Percentiles rank a stretch among this genome's conserved stretches.
Conservation (phyloP, 306 rosid genomes). For the Morella rubra region DNA sequence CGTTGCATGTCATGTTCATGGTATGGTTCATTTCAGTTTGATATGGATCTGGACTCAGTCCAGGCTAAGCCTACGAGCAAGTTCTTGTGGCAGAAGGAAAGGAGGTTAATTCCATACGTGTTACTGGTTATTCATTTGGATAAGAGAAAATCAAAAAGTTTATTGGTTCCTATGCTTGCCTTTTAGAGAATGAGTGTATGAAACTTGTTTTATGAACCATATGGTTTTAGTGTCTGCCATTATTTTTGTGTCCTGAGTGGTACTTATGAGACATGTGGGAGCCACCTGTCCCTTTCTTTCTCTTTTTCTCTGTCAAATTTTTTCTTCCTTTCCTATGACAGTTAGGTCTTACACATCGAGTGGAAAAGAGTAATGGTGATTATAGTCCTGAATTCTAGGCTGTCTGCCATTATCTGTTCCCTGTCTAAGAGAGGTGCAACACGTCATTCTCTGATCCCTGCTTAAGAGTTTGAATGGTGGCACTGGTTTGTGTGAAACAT, state of each 20-base stretch:
- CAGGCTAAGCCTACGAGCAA: neutral
- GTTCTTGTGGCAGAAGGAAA: too few species aligned
- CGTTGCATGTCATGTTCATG: neutral
- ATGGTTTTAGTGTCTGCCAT: neutral
- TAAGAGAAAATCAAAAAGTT: neutral
- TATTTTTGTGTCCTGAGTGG: neutral
- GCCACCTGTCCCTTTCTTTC: neutral
- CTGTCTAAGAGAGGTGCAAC: neutral
- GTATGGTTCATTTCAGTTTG: neutral
- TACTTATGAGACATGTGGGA: neutral
- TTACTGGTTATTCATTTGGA: neutral
- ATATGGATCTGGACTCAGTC: neutral
- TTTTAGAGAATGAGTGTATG: neutral
- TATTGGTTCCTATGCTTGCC: neutral
- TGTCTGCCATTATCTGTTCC: neutral
- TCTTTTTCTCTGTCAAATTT: too few species aligned
- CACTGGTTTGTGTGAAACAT: neutral
- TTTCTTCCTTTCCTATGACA: too few species aligned
- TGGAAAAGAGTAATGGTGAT: too few species aligned
- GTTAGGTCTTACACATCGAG: too few species aligned
- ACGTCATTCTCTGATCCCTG: neutral
- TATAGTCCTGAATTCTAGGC: neutral
- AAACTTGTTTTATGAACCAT: too few species aligned
- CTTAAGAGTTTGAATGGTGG: neutral
- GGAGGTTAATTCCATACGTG: too few species aligned